Conservation (phyloP, 179 eudicot genomes). For the Silene coronaria region DNA sequence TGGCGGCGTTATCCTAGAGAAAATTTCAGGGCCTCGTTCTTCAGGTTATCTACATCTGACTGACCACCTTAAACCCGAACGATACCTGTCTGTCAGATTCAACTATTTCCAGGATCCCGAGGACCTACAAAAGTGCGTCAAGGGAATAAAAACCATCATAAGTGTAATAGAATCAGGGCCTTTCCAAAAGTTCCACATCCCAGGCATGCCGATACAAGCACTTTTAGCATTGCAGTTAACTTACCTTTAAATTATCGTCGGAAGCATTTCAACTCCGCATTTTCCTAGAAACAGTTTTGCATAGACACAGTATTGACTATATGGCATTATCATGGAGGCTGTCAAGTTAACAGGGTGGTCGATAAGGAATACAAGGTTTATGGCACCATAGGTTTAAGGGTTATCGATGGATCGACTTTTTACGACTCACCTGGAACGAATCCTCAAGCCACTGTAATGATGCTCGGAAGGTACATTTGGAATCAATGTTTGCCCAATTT, state of each 20-base stretch:
- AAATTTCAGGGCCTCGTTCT: conserved; percentile 50
- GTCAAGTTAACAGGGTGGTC: conserved; percentile 66
- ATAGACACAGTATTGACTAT: conserved; percentile 67
- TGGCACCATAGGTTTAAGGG: conserved; percentile 57
- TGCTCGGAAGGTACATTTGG: conserved; percentile 70
- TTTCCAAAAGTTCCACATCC: conserved; percentile 40
- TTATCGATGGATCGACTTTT: conserved; percentile 69
- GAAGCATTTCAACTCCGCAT: conserved; percentile 31
- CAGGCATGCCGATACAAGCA: conserved; percentile 30
- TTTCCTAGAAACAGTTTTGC: conserved; percentile 55
- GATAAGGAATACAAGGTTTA: conserved; percentile 62
- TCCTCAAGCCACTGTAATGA: conserved; percentile 92
- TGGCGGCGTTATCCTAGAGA: conserved; percentile 55
- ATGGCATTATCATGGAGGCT: conserved; percentile 94
- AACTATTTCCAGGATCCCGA: conserved; percentile 63
- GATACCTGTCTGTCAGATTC: conserved; percentile 64
- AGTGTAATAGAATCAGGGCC: conserved; percentile 47
- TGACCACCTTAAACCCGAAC: conserved; percentile 36
- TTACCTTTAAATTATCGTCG: conserved; percentile 49
- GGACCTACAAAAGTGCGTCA: conserved; percentile 55
- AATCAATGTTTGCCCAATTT: neutral
- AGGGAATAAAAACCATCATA: conserved; percentile 52
- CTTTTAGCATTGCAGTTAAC: conserved; percentile 34
- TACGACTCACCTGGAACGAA: conserved; percentile 66
- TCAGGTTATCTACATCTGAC: conserved; percentile 50